These are phyloP conservation scores for Pisolithus orientalis DNA, from an alignment of 768 basidiomycete species.

Conservation along the genomic window DNA sequence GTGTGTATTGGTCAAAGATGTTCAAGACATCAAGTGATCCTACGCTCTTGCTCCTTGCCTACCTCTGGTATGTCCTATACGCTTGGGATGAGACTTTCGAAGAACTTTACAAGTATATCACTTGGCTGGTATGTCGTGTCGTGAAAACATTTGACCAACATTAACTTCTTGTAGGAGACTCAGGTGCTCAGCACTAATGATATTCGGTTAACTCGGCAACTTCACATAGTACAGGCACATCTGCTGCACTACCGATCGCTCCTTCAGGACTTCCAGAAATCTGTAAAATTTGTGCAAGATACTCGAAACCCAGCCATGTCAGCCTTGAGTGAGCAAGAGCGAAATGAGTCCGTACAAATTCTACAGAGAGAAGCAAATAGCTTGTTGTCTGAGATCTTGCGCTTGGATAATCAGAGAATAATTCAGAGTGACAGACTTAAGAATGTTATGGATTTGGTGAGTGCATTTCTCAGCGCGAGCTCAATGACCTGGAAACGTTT, in stretches of 20 bases:
- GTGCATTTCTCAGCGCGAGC: neutral
- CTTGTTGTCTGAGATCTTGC: constrained; percentile 43
- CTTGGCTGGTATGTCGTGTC: constrained; percentile 36
- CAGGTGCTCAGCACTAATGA: constrained; percentile 35
- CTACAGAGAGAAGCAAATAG: constrained; percentile 43
- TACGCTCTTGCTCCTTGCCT: constrained; percentile 47
- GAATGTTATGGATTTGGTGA: constrained; percentile 30
- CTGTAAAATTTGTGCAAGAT: constrained; percentile 41
- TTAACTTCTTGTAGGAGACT: constrained; percentile 34
- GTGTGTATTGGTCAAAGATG: constrained; percentile 29
- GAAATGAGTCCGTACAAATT: constrained; percentile 21
- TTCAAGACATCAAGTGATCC: constrained; percentile 34
- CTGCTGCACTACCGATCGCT: constrained; percentile 50
- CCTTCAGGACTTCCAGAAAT: constrained; percentile 47
- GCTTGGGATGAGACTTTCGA: constrained; percentile 59
- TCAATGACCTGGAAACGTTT: neutral
- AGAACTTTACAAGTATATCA: constrained; percentile 43
- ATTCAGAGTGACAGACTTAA: constrained; percentile 26
- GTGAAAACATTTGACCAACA: neutral
- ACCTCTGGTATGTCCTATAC: constrained; percentile 56
- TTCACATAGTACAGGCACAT: constrained; percentile 53
- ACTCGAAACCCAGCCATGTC: constrained; percentile 47
- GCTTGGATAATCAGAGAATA: constrained; percentile 33
- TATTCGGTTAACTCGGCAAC: constrained; percentile 42
- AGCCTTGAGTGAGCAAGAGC: constrained; percentile 10